These are phyloP conservation scores for Nitzschia sp. DNA, from an alignment of 108 stramenopile species.

Conservation along the genomic window DNA sequence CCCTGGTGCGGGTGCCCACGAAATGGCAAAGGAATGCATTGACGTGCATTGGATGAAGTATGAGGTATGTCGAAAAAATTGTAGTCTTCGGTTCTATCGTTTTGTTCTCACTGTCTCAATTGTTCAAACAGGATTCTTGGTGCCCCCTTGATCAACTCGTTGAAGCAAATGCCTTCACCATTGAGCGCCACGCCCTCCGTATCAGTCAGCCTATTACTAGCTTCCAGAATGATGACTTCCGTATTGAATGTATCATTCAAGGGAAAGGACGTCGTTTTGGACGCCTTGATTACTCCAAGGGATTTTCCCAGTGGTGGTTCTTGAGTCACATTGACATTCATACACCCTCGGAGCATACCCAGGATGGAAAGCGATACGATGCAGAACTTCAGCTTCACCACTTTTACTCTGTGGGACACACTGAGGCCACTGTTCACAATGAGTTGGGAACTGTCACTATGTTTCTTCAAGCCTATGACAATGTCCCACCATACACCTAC, in stretches of 20 bases:
- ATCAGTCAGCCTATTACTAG: slow-evolving; percentile 35
- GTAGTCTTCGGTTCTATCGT: no score
- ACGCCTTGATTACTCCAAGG: slow-evolving; percentile 29
- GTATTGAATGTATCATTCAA: slow-evolving; percentile 7
- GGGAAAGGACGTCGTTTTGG: slow-evolving; percentile 27
- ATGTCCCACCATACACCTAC: slow-evolving; percentile 28
- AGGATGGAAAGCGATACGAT: slow-evolving; percentile 49
- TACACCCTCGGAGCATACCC: slow-evolving; percentile 46
- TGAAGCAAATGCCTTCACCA: slow-evolving; percentile 32
- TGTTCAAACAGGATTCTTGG: slow-evolving; percentile 6
- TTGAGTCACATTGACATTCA: slow-evolving; percentile 46
- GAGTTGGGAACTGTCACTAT: slow-evolving; percentile 41
- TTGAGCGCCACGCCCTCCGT: slow-evolving; percentile 45
- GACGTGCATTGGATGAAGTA: slow-evolving; percentile 58
- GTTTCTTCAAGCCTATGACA: slow-evolving; percentile 41
- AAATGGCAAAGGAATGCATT: slow-evolving; percentile 28
- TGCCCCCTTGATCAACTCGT: slow-evolving; percentile 38
- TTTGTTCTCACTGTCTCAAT: no score
- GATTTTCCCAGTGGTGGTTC: slow-evolving; percentile 35
- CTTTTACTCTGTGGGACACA: slow-evolving; percentile 33
- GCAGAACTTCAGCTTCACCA: slow-evolving; percentile 48
- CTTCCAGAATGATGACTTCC: slow-evolving; percentile 18
- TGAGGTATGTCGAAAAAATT: slow-evolving; percentile 9
- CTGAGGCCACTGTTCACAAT: slow-evolving; percentile 29
- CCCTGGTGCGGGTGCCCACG: slow-evolving; percentile 3